Percentiles rank a stretch among this genome's conserved stretches.
These are phyloP conservation scores for Daedaleopsis nitida DNA, from an alignment of 768 basidiomycete species.

Conservation along the genomic window DNA sequence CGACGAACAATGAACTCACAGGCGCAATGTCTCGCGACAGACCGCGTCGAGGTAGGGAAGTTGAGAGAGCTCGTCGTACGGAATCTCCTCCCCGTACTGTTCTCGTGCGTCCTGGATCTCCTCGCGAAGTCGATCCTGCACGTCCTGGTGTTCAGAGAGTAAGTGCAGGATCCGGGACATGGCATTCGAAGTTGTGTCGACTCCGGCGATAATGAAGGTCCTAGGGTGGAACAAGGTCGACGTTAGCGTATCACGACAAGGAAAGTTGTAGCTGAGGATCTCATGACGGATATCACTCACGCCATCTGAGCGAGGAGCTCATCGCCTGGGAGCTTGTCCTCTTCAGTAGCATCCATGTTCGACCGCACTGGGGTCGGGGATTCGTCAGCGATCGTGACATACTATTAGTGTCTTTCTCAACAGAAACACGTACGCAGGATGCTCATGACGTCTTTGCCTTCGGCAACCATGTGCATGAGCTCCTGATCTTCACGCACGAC, in stretches of 20 bases:
- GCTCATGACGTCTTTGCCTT: conserved; percentile 51
- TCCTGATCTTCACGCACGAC: conserved; percentile 28
- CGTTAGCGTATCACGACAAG: background rate
- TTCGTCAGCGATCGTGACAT: no score
- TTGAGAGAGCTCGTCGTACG: conserved; percentile 20
- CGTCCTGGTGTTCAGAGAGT: conserved; percentile 33
- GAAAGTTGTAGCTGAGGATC: no score
- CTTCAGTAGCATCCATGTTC: conserved; percentile 32
- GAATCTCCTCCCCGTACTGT: conserved; percentile 34
- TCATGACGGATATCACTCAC: conserved; percentile 6
- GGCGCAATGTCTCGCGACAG: conserved; percentile 57
- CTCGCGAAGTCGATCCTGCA: conserved; percentile 36
- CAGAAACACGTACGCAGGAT: conserved; percentile 37
- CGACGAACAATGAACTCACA: conserved; percentile 38
- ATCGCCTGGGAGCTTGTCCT: conserved; percentile 21
- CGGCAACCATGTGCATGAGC: conserved; percentile 24
- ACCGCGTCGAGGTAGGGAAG: conserved; percentile 69
- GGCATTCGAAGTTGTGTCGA: conserved; percentile 32
- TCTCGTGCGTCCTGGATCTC: conserved; percentile 22
- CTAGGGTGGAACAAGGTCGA: conserved; percentile 6
- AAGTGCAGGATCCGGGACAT: conserved; percentile 23
- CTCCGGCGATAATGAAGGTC: conserved; percentile 27
- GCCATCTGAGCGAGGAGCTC: conserved; percentile 41
- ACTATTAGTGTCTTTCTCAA: no score
- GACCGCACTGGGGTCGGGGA: conserved; percentile 35